Percentiles rank a stretch among this genome's conserved stretches.
Conservation (phyloP, 257 asterid genomes). For the Plantago ovata region DNA sequence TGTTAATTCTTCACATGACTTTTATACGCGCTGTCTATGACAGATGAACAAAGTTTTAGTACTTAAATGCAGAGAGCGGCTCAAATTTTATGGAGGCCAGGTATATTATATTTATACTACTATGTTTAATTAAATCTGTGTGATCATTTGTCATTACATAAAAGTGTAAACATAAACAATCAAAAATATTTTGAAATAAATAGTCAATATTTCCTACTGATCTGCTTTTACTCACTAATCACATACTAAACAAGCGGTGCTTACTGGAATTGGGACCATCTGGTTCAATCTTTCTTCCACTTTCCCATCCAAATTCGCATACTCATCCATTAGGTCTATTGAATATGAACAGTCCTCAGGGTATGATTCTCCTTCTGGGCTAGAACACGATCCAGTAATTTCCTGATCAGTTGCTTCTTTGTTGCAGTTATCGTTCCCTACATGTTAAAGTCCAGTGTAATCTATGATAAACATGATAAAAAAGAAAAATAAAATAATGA, state of each 20-base stretch:
- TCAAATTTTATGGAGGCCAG: neutral
- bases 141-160: neutral
- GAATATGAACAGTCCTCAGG: slow-evolving; percentile 60
- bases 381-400: slow-evolving; percentile 51
- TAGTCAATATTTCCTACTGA: neutral
- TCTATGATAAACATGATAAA: slow-evolving; percentile 1
- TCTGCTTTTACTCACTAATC: slow-evolving; percentile 5
- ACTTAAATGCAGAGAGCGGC: neutral
- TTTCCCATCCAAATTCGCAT: slow-evolving; percentile 70
- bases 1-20: neutral
- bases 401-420: slow-evolving; percentile 50
- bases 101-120: neutral
- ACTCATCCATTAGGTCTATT: slow-evolving; percentile 56
- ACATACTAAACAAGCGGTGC: slow-evolving; percentile 23
- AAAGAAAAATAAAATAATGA: neutral
- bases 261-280: slow-evolving; percentile 86
- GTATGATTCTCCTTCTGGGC: slow-evolving; percentile 54
- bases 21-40: neutral
- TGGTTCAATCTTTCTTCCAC: slow-evolving; percentile 82
- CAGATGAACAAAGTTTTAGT: neutral
- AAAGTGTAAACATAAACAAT: neutral
- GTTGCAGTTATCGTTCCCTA: slow-evolving; percentile 44
- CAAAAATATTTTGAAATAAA: neutral
- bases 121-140: neutral
- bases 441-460: slow-evolving; percentile 22